Evolutionary conservation across 352 stramenopile species (phyloP).

Genomic region (Aphanomyces stellatus): DNA sequence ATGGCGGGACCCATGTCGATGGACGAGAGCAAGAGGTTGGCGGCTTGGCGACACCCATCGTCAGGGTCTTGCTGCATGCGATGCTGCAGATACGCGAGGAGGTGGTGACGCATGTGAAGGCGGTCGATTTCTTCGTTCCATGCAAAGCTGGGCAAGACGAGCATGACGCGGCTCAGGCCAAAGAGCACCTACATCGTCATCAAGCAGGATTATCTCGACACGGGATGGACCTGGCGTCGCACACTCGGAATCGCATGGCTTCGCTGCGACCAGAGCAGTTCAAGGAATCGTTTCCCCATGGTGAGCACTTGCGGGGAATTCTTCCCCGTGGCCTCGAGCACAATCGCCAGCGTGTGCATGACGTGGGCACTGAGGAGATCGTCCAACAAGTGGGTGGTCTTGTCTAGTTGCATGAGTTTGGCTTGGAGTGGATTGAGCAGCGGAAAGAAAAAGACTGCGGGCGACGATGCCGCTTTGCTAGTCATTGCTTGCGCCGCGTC

Average conservation of each 20-base stretch:
- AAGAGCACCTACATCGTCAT: slow-evolving; percentile 5
- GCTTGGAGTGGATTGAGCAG: slow-evolving; percentile 6
- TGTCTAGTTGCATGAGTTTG: neutral
- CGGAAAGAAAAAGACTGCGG: slow-evolving; percentile 7
- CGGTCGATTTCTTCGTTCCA: slow-evolving; percentile 11
- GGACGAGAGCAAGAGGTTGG: slow-evolving; percentile 6
- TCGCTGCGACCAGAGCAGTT: slow-evolving; percentile 18
- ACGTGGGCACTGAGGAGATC: slow-evolving; percentile 13
- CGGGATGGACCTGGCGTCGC: slow-evolving; percentile 6
- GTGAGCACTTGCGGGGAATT: neutral
- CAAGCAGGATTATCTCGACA: neutral
- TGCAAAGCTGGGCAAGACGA: slow-evolving; percentile 8
- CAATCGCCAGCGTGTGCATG: slow-evolving; percentile 2
- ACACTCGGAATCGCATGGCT: slow-evolving; percentile 12
- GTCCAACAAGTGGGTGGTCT: neutral
- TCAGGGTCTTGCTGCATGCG: slow-evolving; percentile 1
- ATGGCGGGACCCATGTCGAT: neutral
- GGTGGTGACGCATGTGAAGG: neutral
- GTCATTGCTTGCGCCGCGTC: neutral
- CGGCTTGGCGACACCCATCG: slow-evolving; percentile 5
- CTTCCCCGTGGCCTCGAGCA: slow-evolving; percentile 5
- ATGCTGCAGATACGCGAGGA: slow-evolving; percentile 1
- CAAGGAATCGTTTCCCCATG: slow-evolving; percentile 11
- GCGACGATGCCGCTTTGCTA: neutral
- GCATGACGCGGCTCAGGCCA: slow-evolving; percentile 13